These are phyloP conservation scores for Neurospora pannonica DNA, from an alignment of 495 filamentous ascomycete genomes.

Conservation along the genomic window DNA sequence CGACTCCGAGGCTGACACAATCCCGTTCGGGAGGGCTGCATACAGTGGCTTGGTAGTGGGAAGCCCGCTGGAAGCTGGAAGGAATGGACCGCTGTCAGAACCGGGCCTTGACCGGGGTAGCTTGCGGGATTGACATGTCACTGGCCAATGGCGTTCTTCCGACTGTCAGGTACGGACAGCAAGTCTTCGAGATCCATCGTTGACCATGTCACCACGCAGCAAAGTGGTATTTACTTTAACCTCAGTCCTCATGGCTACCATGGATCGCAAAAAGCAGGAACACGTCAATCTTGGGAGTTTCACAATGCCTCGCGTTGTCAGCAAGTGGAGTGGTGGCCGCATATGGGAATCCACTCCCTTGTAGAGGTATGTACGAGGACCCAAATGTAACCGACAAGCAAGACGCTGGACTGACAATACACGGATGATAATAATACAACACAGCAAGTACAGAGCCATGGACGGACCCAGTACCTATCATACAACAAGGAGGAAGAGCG, in stretches of 20 bases:
- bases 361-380: background rate
- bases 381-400: background rate
- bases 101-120: background rate
- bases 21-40: background rate
- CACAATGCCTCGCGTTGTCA: background rate
- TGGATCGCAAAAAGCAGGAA: background rate
- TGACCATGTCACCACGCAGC: background rate
- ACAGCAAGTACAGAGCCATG: background rate
- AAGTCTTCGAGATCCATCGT: background rate
- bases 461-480: background rate
- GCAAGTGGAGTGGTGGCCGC: background rate
- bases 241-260: background rate
- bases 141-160: background rate
- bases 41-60: background rate
- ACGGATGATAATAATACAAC: background rate
- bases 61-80: background rate
- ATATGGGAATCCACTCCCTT: background rate
- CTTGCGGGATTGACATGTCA: background rate
- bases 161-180: background rate
- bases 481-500: background rate
- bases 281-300: background rate
- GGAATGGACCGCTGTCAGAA: background rate
- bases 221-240: background rate
- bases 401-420: background rate
- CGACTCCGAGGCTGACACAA: background rate